Base-by-base conservation (phyloP, 805 yeast species). In the Candida glaebosa region DNA sequence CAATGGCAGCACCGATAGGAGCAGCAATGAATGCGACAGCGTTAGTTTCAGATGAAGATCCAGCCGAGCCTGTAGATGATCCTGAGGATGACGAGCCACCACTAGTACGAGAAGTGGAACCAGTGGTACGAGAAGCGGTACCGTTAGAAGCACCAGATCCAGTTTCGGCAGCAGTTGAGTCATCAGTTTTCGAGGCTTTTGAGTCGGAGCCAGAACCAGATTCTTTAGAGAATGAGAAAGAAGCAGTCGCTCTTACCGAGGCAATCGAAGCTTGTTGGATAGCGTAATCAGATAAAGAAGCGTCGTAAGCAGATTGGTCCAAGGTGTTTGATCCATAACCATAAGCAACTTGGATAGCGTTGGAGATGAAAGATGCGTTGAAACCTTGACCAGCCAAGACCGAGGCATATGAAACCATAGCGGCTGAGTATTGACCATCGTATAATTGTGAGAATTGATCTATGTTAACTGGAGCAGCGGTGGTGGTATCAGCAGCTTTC, bases 1-100 rank as follows among this genome's bases (percentile, higher is more conserved):
- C 53, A 24, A 55, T 38, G 16, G 51, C 48, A 17, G 51, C 52
- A 18, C 43, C 46, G 17, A 39, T 25, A 34, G 60, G 52, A 6
- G 54, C 56, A 18, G 34, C 33, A 15, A 51, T 44, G 14, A 41
- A 41, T 10, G 16, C 31, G 18, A 47, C 44, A 22, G 47, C 54
- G 18, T 34, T 34, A 5, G 35, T 8, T 12, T 32, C 18, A 8
- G 35, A 32, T 8, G 35, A 8, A 17, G 35, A 32, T 7, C 12
- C 16, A 5, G 37, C 37, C 8, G 37, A 12, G n/a, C 15, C 26
- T 19, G 26, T 18, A 20, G 37, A 4, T 8, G 37, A 34, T 8
- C 26, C 26, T 12, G 37, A 18, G 18, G 26, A 17, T 8, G 26
- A 22, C 6, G 26, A 22, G 10, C 26, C 26, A 22, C 26, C 26